phyloP scores from a whole-genome alignment of 192 early-diverging fungal genomes.

The Podila verticillata region DNA sequence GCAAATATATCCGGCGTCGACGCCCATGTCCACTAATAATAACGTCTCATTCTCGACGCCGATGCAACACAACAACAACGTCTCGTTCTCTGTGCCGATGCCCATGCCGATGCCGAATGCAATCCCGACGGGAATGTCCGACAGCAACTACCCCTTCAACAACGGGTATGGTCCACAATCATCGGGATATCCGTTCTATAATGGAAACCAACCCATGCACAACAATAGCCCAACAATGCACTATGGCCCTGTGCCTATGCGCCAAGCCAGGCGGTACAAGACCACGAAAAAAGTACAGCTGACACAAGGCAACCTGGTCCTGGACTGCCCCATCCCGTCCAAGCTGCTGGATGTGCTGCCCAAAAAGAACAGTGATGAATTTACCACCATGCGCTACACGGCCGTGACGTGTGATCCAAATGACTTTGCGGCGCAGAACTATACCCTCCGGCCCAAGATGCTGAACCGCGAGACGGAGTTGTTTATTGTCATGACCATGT shows the following conservation, averaged over 20 bases:
- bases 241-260: slow-evolving; percentile 42
- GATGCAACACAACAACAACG: slow-evolving; percentile 17
- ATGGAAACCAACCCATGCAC: neutral
- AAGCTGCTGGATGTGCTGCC: slow-evolving; percentile 61
- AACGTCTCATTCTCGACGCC: slow-evolving; percentile 8
- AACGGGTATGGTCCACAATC: slow-evolving; percentile 24
- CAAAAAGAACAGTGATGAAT: slow-evolving; percentile 64
- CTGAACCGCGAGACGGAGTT: slow-evolving; percentile 84
- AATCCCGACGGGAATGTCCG: neutral
- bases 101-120: slow-evolving; percentile 15
- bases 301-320: slow-evolving; percentile 72
- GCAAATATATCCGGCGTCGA: slow-evolving; percentile 13
- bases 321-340: slow-evolving; percentile 70
- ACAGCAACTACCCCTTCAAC: slow-evolving; percentile 14
- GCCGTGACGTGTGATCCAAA: slow-evolving; percentile 75
- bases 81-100: slow-evolving; percentile 24
- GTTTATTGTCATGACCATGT: slow-evolving; percentile 95
- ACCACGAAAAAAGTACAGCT: slow-evolving; percentile 62
- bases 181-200: neutral
- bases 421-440: slow-evolving; percentile 69
- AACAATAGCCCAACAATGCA: slow-evolving; percentile 27
- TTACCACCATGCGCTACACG: slow-evolving; percentile 76
- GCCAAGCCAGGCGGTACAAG: slow-evolving; percentile 58
- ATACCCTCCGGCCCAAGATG: slow-evolving; percentile 74
- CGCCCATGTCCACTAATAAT: slow-evolving; percentile 1